Evolutionary conservation across 768 basidiomycete genomes (phyloP).

Genomic region (Dendrothele bispora): DNA sequence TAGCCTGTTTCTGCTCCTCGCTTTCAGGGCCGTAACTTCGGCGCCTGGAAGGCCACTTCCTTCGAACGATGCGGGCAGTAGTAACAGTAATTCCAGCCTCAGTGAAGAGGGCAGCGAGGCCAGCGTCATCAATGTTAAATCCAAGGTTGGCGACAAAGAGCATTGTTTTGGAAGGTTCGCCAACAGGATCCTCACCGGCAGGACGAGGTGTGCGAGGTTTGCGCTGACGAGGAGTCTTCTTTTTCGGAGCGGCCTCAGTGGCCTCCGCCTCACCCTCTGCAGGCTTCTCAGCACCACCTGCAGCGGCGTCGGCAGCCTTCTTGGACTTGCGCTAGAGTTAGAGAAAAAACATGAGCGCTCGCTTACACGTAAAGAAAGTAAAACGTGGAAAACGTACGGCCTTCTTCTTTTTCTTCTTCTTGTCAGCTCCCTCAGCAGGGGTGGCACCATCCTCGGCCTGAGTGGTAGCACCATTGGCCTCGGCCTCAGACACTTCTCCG

Average conservation of each 20-base stretch:
- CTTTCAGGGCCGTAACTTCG: no score
- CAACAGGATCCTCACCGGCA: slow-evolving; percentile 78
- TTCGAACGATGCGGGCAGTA: slow-evolving; percentile 87
- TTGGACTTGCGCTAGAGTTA: slow-evolving; percentile 55
- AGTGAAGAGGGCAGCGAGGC: slow-evolving; percentile 78
- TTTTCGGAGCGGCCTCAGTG: slow-evolving; percentile 33
- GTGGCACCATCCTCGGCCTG: slow-evolving; percentile 53
- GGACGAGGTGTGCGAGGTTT: slow-evolving; percentile 68
- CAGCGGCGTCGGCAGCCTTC: slow-evolving; percentile 34
- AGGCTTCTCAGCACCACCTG: slow-evolving; percentile 36
- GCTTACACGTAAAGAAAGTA: slow-evolving; percentile 7
- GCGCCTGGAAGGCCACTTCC: slow-evolving; percentile 79
- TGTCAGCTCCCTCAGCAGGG: slow-evolving; percentile 68
- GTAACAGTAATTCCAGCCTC: slow-evolving; percentile 80
- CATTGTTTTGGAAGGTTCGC: slow-evolving; percentile 86
- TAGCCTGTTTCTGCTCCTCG: no score
- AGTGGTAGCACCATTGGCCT: slow-evolving; percentile 77
- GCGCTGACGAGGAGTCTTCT: slow-evolving; percentile 54
- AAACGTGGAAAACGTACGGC: slow-evolving; percentile 54
- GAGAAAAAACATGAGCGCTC: slow-evolving; percentile 20
- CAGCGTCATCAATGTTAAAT: slow-evolving; percentile 87
- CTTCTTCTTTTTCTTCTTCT: slow-evolving; percentile 86
- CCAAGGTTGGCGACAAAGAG: slow-evolving; percentile 98
- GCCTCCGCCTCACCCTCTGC: slow-evolving; percentile 36
- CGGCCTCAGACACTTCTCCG: slow-evolving; percentile 88